Evolutionary conservation across 73 alveolate genomes (phyloP), one percentile per base, ranked within the genome.

Genomic region (Durusdinium trenchii): DNA sequence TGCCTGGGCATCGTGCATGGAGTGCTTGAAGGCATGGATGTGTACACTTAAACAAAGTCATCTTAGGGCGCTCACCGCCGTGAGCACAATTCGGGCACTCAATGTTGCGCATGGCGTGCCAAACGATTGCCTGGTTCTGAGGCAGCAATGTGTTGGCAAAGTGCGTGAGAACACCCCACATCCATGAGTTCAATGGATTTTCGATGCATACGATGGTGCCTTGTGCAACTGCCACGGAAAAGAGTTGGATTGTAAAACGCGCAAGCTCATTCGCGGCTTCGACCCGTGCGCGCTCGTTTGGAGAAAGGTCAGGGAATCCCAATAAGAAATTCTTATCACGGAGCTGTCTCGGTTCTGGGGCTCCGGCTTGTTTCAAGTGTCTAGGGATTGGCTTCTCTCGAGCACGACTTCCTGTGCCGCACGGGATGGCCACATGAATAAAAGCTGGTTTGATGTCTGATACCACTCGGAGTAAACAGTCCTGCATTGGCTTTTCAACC

Each of bases 121-220:
- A 54, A 9, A 9, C 9, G 9, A 9, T 54, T 9, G 64, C 9
- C 9, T 16, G 38, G 38, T 6, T 6, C 28, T 28, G 78, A 10
- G 6, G 10, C 38, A 16, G 78, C 38, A 16, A 16, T 10, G 28
- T 6, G 6, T 3, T 4, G n/a, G 10, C 71, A 12, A 28, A 81
- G 32, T 81, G 69, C 4, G 91, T 69, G 18, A 81, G 64, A 10
- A 81, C 91, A 7, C 61, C 46, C 91, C 91, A 81, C 69, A 81
- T 43, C 91, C 91, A 81, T 5, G 36, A 5, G 6, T 52, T 6
- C 23, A 28, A 45, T 16, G 91, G 91, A 28, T 81, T 81, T 28
- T 81, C 91, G 47, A 81, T 47, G 6, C 71, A 16, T 3, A 81
- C 20, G 61, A 36, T 14, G 60, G 60, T 36, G 40, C 12, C 61